Conservation (phyloP, 2,329 filamentous ascomycete genomes). For the Diplocarpon rosae region DNA sequence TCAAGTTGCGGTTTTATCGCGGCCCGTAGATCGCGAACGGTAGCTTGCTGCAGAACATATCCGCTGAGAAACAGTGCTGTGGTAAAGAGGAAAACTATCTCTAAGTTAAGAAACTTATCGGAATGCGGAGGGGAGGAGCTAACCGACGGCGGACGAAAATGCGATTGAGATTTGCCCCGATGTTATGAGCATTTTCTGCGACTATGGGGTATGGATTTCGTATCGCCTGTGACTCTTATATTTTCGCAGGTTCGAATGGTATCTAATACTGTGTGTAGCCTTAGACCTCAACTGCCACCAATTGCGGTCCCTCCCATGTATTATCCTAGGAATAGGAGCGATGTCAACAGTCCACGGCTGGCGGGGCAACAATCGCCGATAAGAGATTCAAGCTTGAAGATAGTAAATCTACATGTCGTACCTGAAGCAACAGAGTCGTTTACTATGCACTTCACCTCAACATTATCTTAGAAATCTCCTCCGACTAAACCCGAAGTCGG, state of each 20-base stretch:
- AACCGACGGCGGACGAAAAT: conserved; percentile 53
- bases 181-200: conserved; percentile 40
- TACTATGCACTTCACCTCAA: too few relatives aligned
- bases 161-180: conserved; percentile 61
- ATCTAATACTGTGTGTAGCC: background rate
- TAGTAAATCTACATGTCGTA: too few relatives aligned
- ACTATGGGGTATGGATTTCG: background rate
- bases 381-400: background rate
- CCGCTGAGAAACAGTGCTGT: conserved; percentile 76
- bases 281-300: background rate
- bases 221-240: background rate
- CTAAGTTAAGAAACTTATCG: conserved; percentile 3
- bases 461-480: too few relatives aligned
- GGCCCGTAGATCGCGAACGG: conserved; percentile 63
- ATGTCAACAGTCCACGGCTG: conserved; percentile 26
- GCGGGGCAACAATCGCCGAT: conserved; percentile 35
- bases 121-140: conserved; percentile 16
- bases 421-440: too few relatives aligned
- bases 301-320: background rate
- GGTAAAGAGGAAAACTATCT: conserved; percentile 65
- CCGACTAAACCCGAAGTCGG: too few relatives aligned
- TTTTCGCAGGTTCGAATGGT: too few relatives aligned
- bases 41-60: conserved; percentile 79
- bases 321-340: background rate
- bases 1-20: conserved; percentile 41